Base-by-base conservation (phyloP, 495 filamentous ascomycete genomes). In the Daldinia concentrica region DNA sequence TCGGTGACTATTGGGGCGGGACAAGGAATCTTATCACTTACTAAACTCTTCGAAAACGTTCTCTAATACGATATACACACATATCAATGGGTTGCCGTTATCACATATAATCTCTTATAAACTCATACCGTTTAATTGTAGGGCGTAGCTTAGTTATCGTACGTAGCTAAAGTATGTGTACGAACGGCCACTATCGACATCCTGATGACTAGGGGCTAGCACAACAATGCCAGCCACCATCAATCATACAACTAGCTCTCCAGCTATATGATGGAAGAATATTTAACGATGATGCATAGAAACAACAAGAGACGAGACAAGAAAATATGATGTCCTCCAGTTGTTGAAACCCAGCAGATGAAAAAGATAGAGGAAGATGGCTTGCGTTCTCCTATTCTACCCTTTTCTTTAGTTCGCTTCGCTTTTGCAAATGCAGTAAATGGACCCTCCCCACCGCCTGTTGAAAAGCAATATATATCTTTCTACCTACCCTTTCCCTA, bases 261-360 rank as follows among this genome's bases (percentile, higher is more conserved):
- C 1, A 24, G 43, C 50, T 14, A 30, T 24, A 30, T 2, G 6
- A n/a, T 27, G 1, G 26, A 30, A 52, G 24, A 6, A n/a, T 0
- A 22, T 36, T 36, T 36, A 36, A 24, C 6, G 8, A 11, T 24
- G 19, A 48, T 24, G 43, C 9, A 54, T 5, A 54, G 50, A 54
- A 30, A 54, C 50, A 54, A 54, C 50, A 30, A 54, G 50, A 54
- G 27, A 48, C 17, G 24, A 19, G 43, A 48, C 43, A 48, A 48
- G 43, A 48, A 54, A 26, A 50, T 30, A 56, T 56, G 19, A 32
- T 64, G 24, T 60, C 66, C 54, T 51, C 71, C 58, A 74, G 76
- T 78, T 78, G 76, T 78, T 78, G 76, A 78, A 78, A 78, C 76
- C 62, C 70, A 72, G 68, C 32, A 56, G 37, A 61, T 58, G 24